Evolutionary conservation across 2,329 filamentous ascomycete species (phyloP).

Genomic region (Berkeleyomyces basicola): DNA sequence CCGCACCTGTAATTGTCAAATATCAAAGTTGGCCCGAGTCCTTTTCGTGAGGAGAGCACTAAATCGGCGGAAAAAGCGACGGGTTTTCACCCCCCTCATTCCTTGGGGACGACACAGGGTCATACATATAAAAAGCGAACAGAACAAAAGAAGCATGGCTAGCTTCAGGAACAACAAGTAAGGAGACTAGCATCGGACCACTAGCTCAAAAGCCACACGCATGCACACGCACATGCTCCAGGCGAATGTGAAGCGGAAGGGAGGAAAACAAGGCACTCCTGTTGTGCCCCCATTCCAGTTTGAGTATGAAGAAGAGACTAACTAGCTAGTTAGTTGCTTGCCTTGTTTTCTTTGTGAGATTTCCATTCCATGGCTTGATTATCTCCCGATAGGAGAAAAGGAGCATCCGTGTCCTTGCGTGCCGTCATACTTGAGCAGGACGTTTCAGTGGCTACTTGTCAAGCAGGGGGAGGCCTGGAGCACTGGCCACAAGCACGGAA

Average conservation of each 20-base stretch:
- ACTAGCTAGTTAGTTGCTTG: background rate
- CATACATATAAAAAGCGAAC: background rate
- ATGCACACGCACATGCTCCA: too few relatives aligned
- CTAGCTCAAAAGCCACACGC: too few relatives aligned
- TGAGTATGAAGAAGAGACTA: background rate
- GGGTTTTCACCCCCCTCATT: background rate
- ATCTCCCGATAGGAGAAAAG: background rate
- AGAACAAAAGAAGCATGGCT: background rate
- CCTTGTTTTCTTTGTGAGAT: background rate
- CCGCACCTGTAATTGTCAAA: background rate
- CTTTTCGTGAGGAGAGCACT: too few relatives aligned
- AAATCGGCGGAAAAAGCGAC: too few relatives aligned
- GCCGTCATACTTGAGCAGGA: background rate
- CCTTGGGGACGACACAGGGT: background rate
- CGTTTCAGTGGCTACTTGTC: constrained; percentile 1
- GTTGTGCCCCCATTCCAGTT: background rate
- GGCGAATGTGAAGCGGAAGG: background rate
- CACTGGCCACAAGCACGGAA: background rate
- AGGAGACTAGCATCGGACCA: background rate
- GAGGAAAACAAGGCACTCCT: background rate
- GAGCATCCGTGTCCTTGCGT: background rate
- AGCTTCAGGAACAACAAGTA: background rate
- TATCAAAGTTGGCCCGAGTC: too few relatives aligned
- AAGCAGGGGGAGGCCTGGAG: background rate
- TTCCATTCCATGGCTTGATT: background rate